Conservation (phyloP, 805 yeast species). For the Clavispora santaluciae region DNA sequence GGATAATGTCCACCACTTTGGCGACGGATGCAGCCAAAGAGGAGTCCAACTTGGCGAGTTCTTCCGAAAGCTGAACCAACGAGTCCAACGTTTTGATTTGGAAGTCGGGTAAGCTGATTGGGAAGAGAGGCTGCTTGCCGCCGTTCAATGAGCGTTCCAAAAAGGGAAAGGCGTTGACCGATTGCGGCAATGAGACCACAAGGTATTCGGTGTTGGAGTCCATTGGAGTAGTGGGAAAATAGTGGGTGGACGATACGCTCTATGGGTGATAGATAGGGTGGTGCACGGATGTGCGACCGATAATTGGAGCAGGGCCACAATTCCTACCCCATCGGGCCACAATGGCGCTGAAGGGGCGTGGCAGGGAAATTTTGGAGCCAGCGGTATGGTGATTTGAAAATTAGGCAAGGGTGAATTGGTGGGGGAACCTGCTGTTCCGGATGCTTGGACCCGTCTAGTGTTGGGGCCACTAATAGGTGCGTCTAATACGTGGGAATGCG, state of each 20-base stretch:
- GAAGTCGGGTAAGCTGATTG: constrained; percentile 71
- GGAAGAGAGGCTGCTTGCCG: constrained; percentile 54
- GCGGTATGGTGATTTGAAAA: neutral
- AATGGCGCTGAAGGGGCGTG: neutral
- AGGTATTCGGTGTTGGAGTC: constrained; percentile 41
- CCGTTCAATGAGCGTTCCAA: constrained; percentile 50
- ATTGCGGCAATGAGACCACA: constrained; percentile 56
- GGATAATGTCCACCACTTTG: constrained; percentile 74
- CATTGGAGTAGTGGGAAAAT: constrained; percentile 14
- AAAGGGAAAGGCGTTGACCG: constrained; percentile 47
- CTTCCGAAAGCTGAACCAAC: constrained; percentile 86
- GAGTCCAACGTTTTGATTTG: constrained; percentile 94
- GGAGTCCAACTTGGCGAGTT: constrained; percentile 73
- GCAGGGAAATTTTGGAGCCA: neutral
- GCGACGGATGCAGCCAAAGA: constrained; percentile 65
- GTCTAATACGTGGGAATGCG: too few species aligned
- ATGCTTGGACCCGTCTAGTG: neutral
- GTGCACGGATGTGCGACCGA: constrained; percentile 4
- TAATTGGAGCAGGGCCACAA: neutral
- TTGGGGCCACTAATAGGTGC: neutral
- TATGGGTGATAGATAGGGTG: constrained; percentile 3
- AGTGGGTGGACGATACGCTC: constrained; percentile 1
- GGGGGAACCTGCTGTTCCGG: neutral
- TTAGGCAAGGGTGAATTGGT: neutral
- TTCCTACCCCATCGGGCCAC: neutral